These are phyloP conservation scores for Diplotaxis tenuifolia DNA, from an alignment of 345 rosid species.

Conservation along the genomic window DNA sequence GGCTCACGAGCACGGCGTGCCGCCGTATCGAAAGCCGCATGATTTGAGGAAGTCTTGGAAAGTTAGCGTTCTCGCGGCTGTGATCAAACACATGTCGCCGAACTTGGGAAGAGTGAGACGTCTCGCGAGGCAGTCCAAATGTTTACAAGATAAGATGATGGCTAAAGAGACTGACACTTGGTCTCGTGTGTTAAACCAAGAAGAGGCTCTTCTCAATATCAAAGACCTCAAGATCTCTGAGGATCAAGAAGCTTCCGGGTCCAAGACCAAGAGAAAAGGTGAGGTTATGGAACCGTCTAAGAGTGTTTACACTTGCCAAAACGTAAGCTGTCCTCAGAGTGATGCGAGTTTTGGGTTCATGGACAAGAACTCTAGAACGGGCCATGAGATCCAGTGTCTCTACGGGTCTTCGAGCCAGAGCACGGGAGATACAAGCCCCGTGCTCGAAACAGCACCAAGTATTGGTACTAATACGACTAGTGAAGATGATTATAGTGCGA, in stretches of 20 bases:
- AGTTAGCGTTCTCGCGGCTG: constrained; percentile 56
- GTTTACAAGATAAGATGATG: constrained; percentile 65
- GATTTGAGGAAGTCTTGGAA: constrained; percentile 76
- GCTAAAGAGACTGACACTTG: constrained; percentile 56
- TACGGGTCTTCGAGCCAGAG: constrained; percentile 23
- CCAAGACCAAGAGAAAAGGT: constrained; percentile 12
- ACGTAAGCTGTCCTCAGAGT: constrained; percentile 34
- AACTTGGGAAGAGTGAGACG: constrained; percentile 43
- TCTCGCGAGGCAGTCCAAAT: constrained; percentile 59
- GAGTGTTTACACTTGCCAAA: constrained; percentile 37
- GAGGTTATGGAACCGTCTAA: not conserved
- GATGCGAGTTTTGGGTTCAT: constrained; percentile 34
- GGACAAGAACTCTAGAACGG: constrained; percentile 47
- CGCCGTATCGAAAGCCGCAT: constrained; percentile 67
- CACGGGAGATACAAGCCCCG: not conserved
- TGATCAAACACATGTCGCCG: constrained; percentile 60
- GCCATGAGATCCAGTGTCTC: constrained; percentile 38
- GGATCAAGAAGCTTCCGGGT: constrained; percentile 5
- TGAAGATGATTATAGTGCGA: constrained; percentile 14
- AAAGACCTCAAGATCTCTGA: constrained; percentile 42
- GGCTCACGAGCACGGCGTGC: constrained; percentile 52
- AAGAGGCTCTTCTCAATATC: constrained; percentile 42
- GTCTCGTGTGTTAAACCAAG: constrained; percentile 58
- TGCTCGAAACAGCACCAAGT: constrained; percentile 26
- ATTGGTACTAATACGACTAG: constrained; percentile 15